A percentile compares a stretch with the other conserved stretches of the same genome.
These are phyloP conservation scores for Allium sativum DNA, from an alignment of 106 monocot genomes.

Conservation along the genomic window DNA sequence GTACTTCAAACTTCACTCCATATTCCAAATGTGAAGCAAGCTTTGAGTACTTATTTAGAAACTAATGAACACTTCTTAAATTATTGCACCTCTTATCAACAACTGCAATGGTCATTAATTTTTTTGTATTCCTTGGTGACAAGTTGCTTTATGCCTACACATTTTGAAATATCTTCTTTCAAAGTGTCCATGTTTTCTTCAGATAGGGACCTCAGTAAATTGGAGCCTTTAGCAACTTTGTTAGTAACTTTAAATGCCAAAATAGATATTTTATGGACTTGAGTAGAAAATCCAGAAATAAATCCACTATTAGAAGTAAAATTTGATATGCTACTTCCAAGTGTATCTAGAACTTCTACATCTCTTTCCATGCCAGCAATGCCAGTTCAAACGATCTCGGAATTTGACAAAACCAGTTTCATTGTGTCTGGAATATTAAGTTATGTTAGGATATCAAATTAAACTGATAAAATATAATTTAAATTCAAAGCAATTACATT, in stretches of 20 bases:
- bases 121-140: conserved; percentile 30
- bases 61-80: background rate
- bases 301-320: conserved; percentile 57
- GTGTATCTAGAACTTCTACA: conserved; percentile 68
- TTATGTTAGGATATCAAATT: no score
- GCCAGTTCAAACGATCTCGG: no score
- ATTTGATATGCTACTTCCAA: conserved; percentile 71
- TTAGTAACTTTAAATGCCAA: conserved; percentile 87
- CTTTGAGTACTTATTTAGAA: no score
- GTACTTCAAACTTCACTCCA: no score
- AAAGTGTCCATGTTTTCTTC: conserved; percentile 47
- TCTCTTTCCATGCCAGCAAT: conserved; percentile 61
- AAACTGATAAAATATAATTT: no score
- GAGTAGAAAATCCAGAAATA: conserved; percentile 20
- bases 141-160: conserved; percentile 48
- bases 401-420: no score
- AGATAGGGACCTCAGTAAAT: conserved; percentile 47
- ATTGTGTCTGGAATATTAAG: no score
- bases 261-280: conserved; percentile 53
- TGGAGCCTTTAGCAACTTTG: conserved; percentile 67
- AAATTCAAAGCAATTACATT: no score
- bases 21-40: no score
- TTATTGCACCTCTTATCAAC: conserved; percentile 52
- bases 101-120: conserved; percentile 45
- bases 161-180: conserved; percentile 50